phyloP scores from a whole-genome alignment of 2,329 filamentous ascomycete genomes.

The Calonectria pteridis region DNA sequence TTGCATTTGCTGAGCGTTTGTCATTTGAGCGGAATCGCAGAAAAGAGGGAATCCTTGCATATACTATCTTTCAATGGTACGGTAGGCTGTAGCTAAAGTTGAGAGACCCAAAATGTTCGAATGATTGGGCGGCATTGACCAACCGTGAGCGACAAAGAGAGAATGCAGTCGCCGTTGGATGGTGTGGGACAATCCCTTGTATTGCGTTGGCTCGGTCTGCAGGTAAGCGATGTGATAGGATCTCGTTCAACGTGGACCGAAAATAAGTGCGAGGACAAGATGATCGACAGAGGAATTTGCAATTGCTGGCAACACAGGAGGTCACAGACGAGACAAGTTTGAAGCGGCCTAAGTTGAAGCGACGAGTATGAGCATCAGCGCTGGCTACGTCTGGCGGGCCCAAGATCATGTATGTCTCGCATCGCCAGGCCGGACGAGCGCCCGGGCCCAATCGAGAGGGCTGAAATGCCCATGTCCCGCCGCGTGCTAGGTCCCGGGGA shows the following conservation, averaged over 20 bases:
- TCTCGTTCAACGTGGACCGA: not conserved
- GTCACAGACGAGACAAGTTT: slow-evolving; percentile 13
- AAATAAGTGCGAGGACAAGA: not conserved
- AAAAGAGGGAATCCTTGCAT: slow-evolving; percentile 13
- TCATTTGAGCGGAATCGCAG: slow-evolving; percentile 7
- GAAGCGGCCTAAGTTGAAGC: slow-evolving; percentile 10
- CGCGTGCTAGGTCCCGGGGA: slow-evolving; percentile 21
- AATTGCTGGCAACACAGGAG: not conserved
- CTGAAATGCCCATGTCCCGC: slow-evolving; percentile 29
- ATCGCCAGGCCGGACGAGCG: slow-evolving; percentile 25
- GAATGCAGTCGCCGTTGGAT: slow-evolving; percentile 12
- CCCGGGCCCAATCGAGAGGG: slow-evolving; percentile 30
- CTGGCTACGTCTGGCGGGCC: slow-evolving; percentile 4
- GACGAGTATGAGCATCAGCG: slow-evolving; percentile 16
- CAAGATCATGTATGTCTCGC: slow-evolving; percentile 35
- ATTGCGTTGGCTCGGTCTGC: slow-evolving; percentile 25
- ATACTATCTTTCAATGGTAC: slow-evolving; percentile 5
- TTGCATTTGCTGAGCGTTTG: slow-evolving; percentile 16
- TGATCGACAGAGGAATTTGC: not conserved
- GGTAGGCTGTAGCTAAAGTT: not conserved
- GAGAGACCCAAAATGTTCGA: slow-evolving; percentile 12
- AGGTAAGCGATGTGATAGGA: slow-evolving; percentile 14
- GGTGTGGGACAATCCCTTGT: slow-evolving; percentile 28
- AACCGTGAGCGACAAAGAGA: slow-evolving; percentile 23
- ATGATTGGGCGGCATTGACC: slow-evolving; percentile 24